phyloP scores from a whole-genome alignment of 352 stramenopile species.

The Phytopythium kandeliae region DNA sequence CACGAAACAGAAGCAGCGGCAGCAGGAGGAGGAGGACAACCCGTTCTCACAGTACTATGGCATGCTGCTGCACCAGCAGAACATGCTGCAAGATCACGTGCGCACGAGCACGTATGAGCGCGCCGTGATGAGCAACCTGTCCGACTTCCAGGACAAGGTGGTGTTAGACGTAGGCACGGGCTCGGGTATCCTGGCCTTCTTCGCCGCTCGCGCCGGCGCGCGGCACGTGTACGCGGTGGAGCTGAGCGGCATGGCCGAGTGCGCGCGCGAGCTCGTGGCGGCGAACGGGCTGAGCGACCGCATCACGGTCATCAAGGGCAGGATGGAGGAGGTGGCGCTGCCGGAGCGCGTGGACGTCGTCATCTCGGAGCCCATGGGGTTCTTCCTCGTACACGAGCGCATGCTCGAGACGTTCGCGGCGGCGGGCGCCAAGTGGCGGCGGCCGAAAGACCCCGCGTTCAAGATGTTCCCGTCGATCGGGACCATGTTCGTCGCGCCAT shows the following conservation, averaged over 20 bases:
- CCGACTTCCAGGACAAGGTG: slow-evolving; percentile 96
- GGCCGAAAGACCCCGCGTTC: slow-evolving; percentile 45
- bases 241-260: slow-evolving; percentile 97
- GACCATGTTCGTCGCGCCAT: slow-evolving; percentile 96
- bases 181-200: slow-evolving; percentile 98
- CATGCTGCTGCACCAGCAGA: slow-evolving; percentile 98
- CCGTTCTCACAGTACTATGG: slow-evolving; percentile 94
- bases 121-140: slow-evolving; percentile 95
- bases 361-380: slow-evolving; percentile 99
- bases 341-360: slow-evolving; percentile 98
- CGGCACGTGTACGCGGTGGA: slow-evolving; percentile 94
- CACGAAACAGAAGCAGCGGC: slow-evolving; percentile 1
- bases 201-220: slow-evolving; percentile 96
- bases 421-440: slow-evolving; percentile 94
- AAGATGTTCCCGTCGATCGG: slow-evolving; percentile 97
- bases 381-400: slow-evolving; percentile 98
- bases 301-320: slow-evolving; percentile 96
- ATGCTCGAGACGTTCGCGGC: slow-evolving; percentile 99
- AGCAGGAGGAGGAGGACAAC: slow-evolving; percentile 65
- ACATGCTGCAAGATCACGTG: slow-evolving; percentile 99
- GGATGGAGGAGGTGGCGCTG: slow-evolving; percentile 96
- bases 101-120: slow-evolving; percentile 98
- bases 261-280: slow-evolving; percentile 91
- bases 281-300: slow-evolving; percentile 94
- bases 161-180: slow-evolving; percentile 99